Evolutionary conservation across 2,329 filamentous ascomycete species (phyloP).

Genomic region (Colletotrichum costaricense): DNA sequence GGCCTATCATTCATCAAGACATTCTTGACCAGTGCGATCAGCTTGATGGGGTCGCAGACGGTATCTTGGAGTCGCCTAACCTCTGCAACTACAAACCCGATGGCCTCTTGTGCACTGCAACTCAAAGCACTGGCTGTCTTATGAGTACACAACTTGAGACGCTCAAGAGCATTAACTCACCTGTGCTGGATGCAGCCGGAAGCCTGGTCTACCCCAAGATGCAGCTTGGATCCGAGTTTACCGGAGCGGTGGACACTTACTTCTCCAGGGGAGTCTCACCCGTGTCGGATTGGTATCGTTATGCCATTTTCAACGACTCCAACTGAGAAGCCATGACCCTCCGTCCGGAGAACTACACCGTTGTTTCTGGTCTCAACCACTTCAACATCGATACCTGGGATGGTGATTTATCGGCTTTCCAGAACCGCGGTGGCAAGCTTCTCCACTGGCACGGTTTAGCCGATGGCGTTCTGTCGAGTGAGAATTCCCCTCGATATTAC

Average conservation of each 20-base stretch:
- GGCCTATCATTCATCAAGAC: slow-evolving; percentile 19
- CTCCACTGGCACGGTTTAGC: slow-evolving; percentile 58
- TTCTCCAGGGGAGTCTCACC: slow-evolving; percentile 45
- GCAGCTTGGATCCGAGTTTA: slow-evolving; percentile 60
- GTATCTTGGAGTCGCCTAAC: slow-evolving; percentile 58
- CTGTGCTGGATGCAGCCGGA: slow-evolving; percentile 44
- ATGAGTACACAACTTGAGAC: slow-evolving; percentile 49
- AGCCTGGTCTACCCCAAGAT: slow-evolving; percentile 53
- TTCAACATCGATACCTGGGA: slow-evolving; percentile 51
- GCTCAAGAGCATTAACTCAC: slow-evolving; percentile 45
- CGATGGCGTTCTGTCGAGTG: slow-evolving; percentile 54
- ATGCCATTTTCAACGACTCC: slow-evolving; percentile 53
- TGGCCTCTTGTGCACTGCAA: slow-evolving; percentile 49
- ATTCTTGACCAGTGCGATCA: slow-evolving; percentile 58
- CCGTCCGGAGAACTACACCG: slow-evolving; percentile 47
- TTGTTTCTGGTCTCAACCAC: slow-evolving; percentile 46
- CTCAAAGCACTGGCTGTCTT: background rate
- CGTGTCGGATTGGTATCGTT: slow-evolving; percentile 47
- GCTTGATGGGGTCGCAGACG: slow-evolving; percentile 60
- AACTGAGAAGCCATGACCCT: slow-evolving; percentile 48
- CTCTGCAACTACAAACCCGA: slow-evolving; percentile 56
- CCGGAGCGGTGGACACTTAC: slow-evolving; percentile 52
- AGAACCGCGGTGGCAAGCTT: slow-evolving; percentile 54
- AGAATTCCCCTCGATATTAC: slow-evolving; percentile 59
- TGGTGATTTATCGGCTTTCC: slow-evolving; percentile 52